Conservation (phyloP, 2,329 filamentous ascomycete genomes). For the Talaromyces sp. region DNA sequence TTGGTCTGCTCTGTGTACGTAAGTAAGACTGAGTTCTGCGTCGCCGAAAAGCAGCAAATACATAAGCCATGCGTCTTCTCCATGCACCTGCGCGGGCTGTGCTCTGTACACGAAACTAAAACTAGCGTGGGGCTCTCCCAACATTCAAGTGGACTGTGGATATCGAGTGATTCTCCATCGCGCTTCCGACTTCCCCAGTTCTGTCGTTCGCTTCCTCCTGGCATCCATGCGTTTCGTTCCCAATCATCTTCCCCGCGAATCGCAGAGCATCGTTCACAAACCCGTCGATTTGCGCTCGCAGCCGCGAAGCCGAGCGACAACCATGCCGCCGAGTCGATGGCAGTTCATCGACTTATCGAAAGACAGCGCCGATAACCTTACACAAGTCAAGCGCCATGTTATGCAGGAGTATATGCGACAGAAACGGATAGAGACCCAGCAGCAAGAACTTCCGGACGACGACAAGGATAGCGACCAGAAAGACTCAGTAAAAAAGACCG, state of each 20-base stretch:
- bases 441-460: slow-evolving; percentile 13
- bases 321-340: slow-evolving; percentile 27
- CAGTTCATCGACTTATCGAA: slow-evolving; percentile 42
- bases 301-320: neutral
- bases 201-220: neutral
- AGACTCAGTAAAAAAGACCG: neutral
- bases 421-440: slow-evolving; percentile 24
- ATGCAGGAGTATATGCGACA: slow-evolving; percentile 45
- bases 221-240: neutral
- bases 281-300: neutral
- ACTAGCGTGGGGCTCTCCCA: neutral
- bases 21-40: neutral
- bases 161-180: neutral
- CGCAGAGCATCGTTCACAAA: neutral
- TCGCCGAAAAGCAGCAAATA: neutral
- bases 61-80: neutral
- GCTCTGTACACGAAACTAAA: neutral
- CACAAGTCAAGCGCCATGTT: slow-evolving; percentile 43
- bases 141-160: neutral
- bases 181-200: neutral
- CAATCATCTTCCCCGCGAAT: neutral
- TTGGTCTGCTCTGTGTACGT: neutral
- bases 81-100: neutral
- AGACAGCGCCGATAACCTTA: slow-evolving; percentile 36
- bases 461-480: slow-evolving; percentile 1